These are phyloP conservation scores for Neurospora tetraspora DNA, from an alignment of 495 filamentous ascomycete species.

Conservation along the genomic window DNA sequence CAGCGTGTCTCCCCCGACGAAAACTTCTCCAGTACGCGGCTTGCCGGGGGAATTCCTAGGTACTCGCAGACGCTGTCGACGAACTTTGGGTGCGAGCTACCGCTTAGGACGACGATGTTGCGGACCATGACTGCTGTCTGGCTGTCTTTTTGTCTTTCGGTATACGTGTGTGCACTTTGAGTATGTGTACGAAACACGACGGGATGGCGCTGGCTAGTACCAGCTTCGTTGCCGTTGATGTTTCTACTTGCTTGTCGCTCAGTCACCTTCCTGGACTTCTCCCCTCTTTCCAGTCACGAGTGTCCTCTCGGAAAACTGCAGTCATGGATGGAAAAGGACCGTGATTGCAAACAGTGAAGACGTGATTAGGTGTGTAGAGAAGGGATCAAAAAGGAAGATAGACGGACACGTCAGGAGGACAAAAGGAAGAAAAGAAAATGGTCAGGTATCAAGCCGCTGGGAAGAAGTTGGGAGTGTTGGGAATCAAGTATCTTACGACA, in stretches of 20 bases:
- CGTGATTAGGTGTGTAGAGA: background rate
- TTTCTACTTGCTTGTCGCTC: background rate
- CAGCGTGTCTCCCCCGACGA: conserved; percentile 88
- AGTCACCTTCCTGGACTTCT: background rate
- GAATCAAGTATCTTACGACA: background rate
- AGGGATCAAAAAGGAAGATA: background rate
- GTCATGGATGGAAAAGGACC: background rate
- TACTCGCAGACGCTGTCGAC: conserved; percentile 75
- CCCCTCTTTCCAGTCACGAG: background rate
- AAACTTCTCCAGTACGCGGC: conserved; percentile 82
- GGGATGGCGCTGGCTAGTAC: background rate
- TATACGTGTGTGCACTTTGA: background rate
- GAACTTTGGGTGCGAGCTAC: conserved; percentile 83
- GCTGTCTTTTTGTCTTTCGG: background rate
- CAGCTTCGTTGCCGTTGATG: background rate
- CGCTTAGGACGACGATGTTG: conserved; percentile 89
- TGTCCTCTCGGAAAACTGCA: background rate
- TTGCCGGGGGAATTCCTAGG: conserved; percentile 74
- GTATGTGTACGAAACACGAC: background rate
- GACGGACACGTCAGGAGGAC: background rate
- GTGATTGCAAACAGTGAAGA: background rate
- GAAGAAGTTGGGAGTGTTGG: background rate
- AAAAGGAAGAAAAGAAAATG: background rate
- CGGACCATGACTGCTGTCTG: conserved; percentile 55
- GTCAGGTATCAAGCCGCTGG: background rate